Conservation (phyloP, 2,329 filamentous ascomycete species). For the Fusarium sp. region DNA sequence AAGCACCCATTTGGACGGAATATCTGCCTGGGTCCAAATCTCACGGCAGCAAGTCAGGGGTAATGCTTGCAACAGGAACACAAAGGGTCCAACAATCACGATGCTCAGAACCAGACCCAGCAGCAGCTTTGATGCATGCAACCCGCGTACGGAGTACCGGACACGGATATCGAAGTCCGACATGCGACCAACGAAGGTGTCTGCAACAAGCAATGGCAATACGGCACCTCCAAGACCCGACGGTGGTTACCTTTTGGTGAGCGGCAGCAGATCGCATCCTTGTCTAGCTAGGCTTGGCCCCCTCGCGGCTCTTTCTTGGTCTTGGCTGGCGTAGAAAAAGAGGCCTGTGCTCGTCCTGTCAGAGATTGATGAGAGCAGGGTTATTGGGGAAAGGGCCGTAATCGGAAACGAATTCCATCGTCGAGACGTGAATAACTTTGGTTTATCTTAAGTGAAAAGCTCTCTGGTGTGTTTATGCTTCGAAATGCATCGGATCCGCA, state of each 20-base stretch:
- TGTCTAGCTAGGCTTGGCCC: constrained; percentile 27
- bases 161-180: constrained; percentile 41
- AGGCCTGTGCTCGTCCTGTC: constrained; percentile 23
- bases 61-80: constrained; percentile 17
- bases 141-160: constrained; percentile 9
- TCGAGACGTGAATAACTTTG: neutral
- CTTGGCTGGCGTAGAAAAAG: constrained; percentile 39
- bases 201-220: constrained; percentile 5
- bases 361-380: constrained; percentile 18
- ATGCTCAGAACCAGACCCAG: neutral
- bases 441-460: neutral
- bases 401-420: constrained; percentile 12
- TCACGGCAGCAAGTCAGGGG: constrained; percentile 18
- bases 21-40: constrained; percentile 11
- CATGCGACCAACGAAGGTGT: constrained; percentile 22
- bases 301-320: constrained; percentile 40
- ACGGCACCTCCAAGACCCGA: constrained; percentile 1
- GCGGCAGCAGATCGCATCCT: constrained; percentile 39
- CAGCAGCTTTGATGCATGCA: constrained; percentile 14
- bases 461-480: neutral
- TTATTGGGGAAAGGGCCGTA: constrained; percentile 14
- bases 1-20: constrained; percentile 8
- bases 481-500: constrained; percentile 19
- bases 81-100: neutral
- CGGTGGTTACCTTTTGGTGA: constrained; percentile 28